Base-by-base conservation (phyloP, 371 early-diverging fungal genomes). In the Mucor circinelloides region DNA sequence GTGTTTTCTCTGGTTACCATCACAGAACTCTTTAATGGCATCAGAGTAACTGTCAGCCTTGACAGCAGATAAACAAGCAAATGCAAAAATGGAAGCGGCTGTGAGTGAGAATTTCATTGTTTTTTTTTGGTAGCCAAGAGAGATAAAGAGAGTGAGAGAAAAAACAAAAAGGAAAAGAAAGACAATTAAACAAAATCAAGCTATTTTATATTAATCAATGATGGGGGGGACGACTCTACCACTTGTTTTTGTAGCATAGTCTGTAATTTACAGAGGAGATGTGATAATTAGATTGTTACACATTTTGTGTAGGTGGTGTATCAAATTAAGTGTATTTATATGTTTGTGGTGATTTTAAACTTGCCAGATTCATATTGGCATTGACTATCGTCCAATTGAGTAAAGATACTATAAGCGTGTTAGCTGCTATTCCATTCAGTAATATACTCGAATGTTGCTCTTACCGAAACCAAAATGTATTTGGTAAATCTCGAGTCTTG, bases 101-200 rank as follows among this genome's bases (percentile, higher is more conserved):
- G 76, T 69, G 64, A 80, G 67, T 63, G 80, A 82, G 64, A 82
- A 75, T 63, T 77, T 82, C 83, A 82, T 82, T 38, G 15, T 71
- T 25, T 59, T 5, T 59, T 38, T 15, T 27, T 8, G 9, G 34
- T 2, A 31, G 31, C 2, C 31, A 31, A 31, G 7, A 31, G 31
- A 31, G 7, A 54, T 25, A 28, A 66, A 36, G 27, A 58, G 46
- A 66, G 25, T 54, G 44, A 56, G 21, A 63, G 38, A 63, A 63
- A 58, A 46, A 9, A 54, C 32, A 40, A 38, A 54, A 48, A 48
- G n/a, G n/a, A 44, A 36, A 66, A 66, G 9, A 50, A 25, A 48
- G 31, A 54, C 59, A 34, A 36, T 23, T 50, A 28, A 31, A 21
- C 15, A 34, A 59, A 59, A 59, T 42, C 36, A 6, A 34, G 31